Evolutionary conservation across 805 yeast species (phyloP).

Genomic region (Jamesozyma jinghongensis): DNA sequence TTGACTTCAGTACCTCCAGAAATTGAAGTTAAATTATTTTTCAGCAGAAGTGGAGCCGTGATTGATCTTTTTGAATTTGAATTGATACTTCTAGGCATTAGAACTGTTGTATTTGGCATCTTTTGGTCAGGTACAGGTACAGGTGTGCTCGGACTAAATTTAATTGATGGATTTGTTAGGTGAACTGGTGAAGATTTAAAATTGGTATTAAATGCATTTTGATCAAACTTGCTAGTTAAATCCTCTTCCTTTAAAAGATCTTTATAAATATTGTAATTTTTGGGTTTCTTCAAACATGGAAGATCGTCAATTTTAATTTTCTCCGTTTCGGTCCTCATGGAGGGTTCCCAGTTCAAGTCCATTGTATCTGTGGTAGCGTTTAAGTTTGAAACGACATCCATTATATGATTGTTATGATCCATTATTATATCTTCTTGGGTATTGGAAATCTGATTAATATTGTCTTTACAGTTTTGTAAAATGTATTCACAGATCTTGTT

Average conservation of each 20-base stretch:
- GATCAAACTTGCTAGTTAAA: not conserved
- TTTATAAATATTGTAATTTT: constrained; percentile 7
- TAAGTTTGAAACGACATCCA: not conserved
- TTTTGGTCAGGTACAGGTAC: constrained; percentile 26
- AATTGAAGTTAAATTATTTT: constrained; percentile 1
- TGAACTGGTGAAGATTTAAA: constrained; percentile 5
- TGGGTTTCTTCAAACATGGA: constrained; percentile 12
- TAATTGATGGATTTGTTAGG: not conserved
- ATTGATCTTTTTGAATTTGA: constrained; percentile 13
- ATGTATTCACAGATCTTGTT: constrained; percentile 3
- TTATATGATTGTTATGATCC: constrained; percentile 3
- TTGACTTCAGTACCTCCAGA: constrained; percentile 5
- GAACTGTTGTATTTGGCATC: constrained; percentile 18
- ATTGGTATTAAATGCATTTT: not conserved
- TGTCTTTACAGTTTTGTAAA: constrained; percentile 6
- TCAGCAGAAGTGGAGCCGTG: constrained; percentile 7
- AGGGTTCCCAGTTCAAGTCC: not conserved
- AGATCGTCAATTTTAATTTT: constrained; percentile 3
- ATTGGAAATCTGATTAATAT: constrained; percentile 9
- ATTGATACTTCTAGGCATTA: constrained; percentile 22
- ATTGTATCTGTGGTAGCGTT: not conserved
- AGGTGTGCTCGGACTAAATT: constrained; percentile 19
- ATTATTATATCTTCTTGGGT: constrained; percentile 11
- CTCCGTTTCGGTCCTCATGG: constrained; percentile 1
- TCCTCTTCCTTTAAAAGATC: constrained; percentile 5